Evolutionary conservation across 2,329 filamentous ascomycete genomes (phyloP).

Genomic region (Cladosporium sp.): DNA sequence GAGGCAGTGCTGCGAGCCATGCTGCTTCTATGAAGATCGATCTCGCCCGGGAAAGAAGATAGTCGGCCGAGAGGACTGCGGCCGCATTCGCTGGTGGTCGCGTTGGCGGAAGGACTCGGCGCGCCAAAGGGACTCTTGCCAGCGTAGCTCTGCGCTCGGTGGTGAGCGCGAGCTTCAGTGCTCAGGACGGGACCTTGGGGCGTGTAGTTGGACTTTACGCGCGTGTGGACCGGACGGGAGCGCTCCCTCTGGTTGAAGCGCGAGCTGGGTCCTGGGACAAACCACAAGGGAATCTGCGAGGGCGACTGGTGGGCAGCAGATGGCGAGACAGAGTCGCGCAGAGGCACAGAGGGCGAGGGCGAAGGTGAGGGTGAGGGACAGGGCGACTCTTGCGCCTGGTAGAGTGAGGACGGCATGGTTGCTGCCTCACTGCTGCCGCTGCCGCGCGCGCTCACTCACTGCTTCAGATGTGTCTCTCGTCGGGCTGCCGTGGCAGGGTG

Average conservation of each 20-base stretch:
- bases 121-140: neutral
- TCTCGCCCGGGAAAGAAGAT: constrained; percentile 17
- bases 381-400: constrained; percentile 20
- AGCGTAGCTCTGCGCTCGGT: constrained; percentile 26
- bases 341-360: constrained; percentile 15
- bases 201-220: constrained; percentile 22
- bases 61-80: constrained; percentile 16
- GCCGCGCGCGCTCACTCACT: neutral
- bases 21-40: neutral
- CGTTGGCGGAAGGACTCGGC: constrained; percentile 20
- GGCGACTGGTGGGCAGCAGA: constrained; percentile 1
- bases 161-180: constrained; percentile 33
- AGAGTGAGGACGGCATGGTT: constrained; percentile 2
- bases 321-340: constrained; percentile 20
- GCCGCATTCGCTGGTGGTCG: constrained; percentile 20
- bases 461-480: neutral
- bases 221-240: constrained; percentile 16
- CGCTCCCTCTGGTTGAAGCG: constrained; percentile 33
- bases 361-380: constrained; percentile 20
- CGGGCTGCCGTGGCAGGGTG: neutral
- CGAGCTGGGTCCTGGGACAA: constrained; percentile 33
- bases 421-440: neutral
- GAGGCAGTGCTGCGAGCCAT: constrained; percentile 23
- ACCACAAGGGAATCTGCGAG: neutral
- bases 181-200: constrained; percentile 29